Base-by-base conservation (phyloP, 805 yeast species). In the Cyberlindnera americana region DNA sequence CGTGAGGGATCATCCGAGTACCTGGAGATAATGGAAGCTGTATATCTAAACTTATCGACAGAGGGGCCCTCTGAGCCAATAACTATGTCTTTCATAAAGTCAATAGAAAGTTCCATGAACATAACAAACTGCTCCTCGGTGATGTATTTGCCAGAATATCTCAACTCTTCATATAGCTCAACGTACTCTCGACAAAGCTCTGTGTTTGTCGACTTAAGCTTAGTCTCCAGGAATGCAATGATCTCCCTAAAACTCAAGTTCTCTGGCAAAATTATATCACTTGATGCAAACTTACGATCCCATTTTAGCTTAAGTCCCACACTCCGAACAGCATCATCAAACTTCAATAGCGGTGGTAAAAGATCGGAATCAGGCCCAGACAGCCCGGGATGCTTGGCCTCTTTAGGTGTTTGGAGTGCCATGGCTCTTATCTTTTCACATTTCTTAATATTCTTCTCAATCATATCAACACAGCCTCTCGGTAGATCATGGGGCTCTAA, bases 111-210 rank as follows among this genome's bases (percentile, higher is more conserved):
- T 31, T 67, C 68, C 68, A 88, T 74, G 53, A 86, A 78, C 29
- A 66, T 70, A 21, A 75, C 60, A 52, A 89, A 77, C 29, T 81
- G 82, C 4, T 63, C 66, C 47, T 81, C 78, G 1, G 72, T 60
- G 14, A 87, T 75, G 14, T 77, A 68, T 15, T 66, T 59, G 3
- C 85, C 83, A 6, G 91, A 75, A 59, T 78, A 89, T 43, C 87
- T 66, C 26, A 82, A 67, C 35, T 66, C 64, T 49, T 89, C 96
- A 62, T 87, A 89, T 12, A 75, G 58, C 4, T 64, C 65, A 4
- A 78, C 63, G 44, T 73, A 74, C 25, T 64, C 56, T 23, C 50
- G 46, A 26, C 50, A 49, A 14, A 49, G 25, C 3, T 19, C 24
- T 2, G 38, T n/a, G 21, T 46, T 15, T 47, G 60, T 33, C 44